These are phyloP conservation scores for Malus orientalis DNA, from an alignment of 306 rosid species.

Conservation along the genomic window DNA sequence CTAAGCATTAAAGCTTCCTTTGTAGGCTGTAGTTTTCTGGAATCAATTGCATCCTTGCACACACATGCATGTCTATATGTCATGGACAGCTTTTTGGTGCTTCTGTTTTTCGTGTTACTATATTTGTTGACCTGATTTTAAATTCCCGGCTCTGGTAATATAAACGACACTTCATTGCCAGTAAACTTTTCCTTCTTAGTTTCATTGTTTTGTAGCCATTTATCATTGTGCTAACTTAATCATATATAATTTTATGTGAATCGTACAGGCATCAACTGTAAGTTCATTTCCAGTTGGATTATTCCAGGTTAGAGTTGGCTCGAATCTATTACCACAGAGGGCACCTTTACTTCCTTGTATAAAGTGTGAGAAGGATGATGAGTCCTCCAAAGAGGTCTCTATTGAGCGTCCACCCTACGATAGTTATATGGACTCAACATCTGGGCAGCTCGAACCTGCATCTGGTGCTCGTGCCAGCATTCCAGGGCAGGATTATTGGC, in stretches of 20 bases:
- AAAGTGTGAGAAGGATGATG: conserved; percentile 69
- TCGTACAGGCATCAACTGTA: conserved; percentile 43
- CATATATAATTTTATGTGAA: conserved; percentile 13
- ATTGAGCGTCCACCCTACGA: conserved; percentile 74
- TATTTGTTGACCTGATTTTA: neutral
- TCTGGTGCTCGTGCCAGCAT: conserved; percentile 97
- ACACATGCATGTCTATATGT: neutral
- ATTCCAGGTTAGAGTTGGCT: conserved; percentile 47
- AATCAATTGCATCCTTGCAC: neutral
- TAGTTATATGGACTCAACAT: conserved; percentile 77
- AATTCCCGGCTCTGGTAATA: neutral
- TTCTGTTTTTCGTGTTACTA: neutral
- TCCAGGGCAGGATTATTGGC: conserved; percentile 87
- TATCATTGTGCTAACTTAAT: conserved; percentile 18
- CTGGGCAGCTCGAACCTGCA: conserved; percentile 95
- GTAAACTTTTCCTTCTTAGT: neutral
- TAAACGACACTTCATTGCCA: neutral
- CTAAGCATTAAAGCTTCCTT: neutral
- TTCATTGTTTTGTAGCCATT: neutral
- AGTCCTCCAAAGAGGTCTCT: conserved; percentile 21
- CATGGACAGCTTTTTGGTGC: neutral
- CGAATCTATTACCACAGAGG: conserved; percentile 28
- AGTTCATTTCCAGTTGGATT: conserved; percentile 51
- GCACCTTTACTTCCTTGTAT: conserved; percentile 39
- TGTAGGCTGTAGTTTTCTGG: neutral